Base-by-base conservation (phyloP, 2,329 filamentous ascomycete species). In the Pleurostoma richardsiae region DNA sequence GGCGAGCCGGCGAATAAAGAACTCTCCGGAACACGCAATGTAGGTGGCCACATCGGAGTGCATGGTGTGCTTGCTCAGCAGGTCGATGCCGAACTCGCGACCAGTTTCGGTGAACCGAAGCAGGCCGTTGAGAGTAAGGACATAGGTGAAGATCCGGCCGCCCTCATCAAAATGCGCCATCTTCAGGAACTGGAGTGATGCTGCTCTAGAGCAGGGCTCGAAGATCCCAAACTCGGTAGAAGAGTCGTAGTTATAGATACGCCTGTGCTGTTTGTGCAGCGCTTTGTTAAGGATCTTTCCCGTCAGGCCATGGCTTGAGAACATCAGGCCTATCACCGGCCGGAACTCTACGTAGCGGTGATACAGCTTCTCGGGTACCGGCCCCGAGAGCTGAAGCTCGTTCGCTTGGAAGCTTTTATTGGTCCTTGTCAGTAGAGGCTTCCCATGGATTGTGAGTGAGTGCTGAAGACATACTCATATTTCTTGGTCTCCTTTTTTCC, bases 31-130 rank as follows among this genome's bases (percentile, higher is more conserved):
- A 62, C 85, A 96, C 27, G 91, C 92, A 53, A 96, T 89, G 63
- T 96, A 96, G 3, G 88, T 86, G 33, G 84, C 87, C 2, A 96
- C 91, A 64, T 96, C 85, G 54, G 88, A 92, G 69, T 97, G 92
- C 90, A 97, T 96, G 39, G 90, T 95, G 66, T 97, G 92, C 64
- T 97, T 97, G 65, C 85, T 90, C 58, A 97, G 69, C 64, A 96
- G 74, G 67, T 96, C 92, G 58, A 97, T 90, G 44, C 91, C 90
- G 49, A 96, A 96, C 59, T 96, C 91, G 57, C 94, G 94, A 30
- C 92, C 92, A 0, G 92, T 97, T 66, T 96, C 92, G 1, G 92
- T 96, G 67, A 96, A 96, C 41, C 90, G 85, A 60, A 95, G 80
- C 45, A 92, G 76, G 4, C 86, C 87, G 59, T 97, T 92, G 5